Percentiles rank a stretch among this genome's conserved stretches.
Conservation (phyloP, 192 early-diverging fungal species). For the Diversispora epigaea region DNA sequence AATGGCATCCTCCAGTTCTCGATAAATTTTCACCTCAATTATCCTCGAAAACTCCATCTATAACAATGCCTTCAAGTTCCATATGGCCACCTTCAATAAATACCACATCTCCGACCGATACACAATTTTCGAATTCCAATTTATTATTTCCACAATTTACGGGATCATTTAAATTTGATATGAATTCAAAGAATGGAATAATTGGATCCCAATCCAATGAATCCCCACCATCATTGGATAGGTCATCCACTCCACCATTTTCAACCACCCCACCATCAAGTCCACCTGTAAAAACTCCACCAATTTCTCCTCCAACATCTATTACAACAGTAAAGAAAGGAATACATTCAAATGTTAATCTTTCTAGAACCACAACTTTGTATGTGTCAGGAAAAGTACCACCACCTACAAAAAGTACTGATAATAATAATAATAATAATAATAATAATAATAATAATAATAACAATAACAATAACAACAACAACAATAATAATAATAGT, state of each 20-base stretch:
- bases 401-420: too few relatives aligned
- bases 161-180: constrained; percentile 32
- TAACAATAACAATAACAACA: background rate
- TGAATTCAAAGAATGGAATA: constrained; percentile 15
- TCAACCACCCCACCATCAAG: background rate
- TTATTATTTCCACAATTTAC: constrained; percentile 32
- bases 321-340: background rate
- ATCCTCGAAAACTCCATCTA: constrained; percentile 17
- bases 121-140: constrained; percentile 23
- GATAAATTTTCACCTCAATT: constrained; percentile 30
- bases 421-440: too few relatives aligned
- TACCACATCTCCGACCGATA: constrained; percentile 5
- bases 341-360: background rate
- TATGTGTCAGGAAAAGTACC: background rate
- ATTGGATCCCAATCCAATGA: background rate
- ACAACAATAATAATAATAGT: background rate
- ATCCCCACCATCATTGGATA: background rate
- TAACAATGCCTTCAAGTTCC: constrained; percentile 28
- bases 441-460: too few relatives aligned
- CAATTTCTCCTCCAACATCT: background rate
- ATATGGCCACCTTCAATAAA: constrained; percentile 7
- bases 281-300: background rate
- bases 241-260: background rate
- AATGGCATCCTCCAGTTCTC: constrained; percentile 22
- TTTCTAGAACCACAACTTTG: constrained; percentile 5